Percentiles rank a stretch among this genome's conserved stretches.
phyloP scores from a whole-genome alignment of 345 rosid species.

The Hirschfeldia incana region DNA sequence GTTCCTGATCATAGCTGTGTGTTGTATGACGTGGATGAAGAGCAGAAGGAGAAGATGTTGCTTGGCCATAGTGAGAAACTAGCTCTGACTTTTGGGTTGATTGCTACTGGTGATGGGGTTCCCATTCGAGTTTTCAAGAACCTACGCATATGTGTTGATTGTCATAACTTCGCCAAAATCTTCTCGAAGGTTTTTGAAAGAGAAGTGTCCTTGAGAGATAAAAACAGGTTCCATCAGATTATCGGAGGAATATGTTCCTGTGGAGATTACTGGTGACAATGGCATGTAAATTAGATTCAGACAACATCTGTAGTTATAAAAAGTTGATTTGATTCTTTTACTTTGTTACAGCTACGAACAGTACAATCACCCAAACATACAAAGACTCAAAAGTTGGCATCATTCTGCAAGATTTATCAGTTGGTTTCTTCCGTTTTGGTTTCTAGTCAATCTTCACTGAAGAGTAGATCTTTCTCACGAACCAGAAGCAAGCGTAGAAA shows the following conservation, averaged over 20 bases:
- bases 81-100: constrained; percentile 75
- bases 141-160: constrained; percentile 79
- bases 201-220: constrained; percentile 69
- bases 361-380: constrained; percentile 37
- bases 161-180: constrained; percentile 87
- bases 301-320: constrained; percentile 26
- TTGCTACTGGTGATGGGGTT: constrained; percentile 48
- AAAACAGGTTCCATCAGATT: constrained; percentile 65
- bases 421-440: not conserved
- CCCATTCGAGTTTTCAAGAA: constrained; percentile 77
- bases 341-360: constrained; percentile 37
- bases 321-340: constrained; percentile 26
- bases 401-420: constrained; percentile 15
- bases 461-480: constrained; percentile 90
- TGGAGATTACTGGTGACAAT: constrained; percentile 75
- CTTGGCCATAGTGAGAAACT: constrained; percentile 86
- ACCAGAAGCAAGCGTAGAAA: constrained; percentile 98
- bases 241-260: constrained; percentile 58
- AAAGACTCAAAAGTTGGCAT: constrained; percentile 35
- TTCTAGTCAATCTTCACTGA: constrained; percentile 89
- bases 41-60: constrained; percentile 87
- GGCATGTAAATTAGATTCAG: constrained; percentile 25
- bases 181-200: constrained; percentile 58
- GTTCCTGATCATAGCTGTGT: constrained; percentile 79
- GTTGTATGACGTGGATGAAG: constrained; percentile 80